These are phyloP conservation scores for Blastobotrys buckinghamii DNA, from an alignment of 1,139 yeast species.

Conservation along the genomic window DNA sequence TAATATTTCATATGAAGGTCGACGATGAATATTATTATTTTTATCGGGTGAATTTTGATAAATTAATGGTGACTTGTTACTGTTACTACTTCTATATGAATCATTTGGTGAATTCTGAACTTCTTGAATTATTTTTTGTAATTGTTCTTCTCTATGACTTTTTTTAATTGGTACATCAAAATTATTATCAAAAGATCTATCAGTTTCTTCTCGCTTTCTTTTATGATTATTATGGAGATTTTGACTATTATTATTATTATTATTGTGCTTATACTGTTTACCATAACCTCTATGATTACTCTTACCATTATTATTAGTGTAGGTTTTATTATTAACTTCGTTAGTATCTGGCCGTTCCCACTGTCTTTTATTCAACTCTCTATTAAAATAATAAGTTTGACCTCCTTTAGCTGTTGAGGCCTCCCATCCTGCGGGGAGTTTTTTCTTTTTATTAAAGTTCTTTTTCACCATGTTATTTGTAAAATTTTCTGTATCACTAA, in stretches of 20 bases:
- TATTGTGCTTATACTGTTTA: neutral
- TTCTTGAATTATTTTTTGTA: neutral
- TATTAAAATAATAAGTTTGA: slow-evolving; percentile 48
- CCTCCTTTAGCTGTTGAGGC: slow-evolving; percentile 31
- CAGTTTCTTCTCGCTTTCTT: too few species aligned
- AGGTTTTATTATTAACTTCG: neutral
- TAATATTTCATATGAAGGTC: too few species aligned
- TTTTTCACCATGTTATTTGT: neutral
- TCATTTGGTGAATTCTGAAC: neutral
- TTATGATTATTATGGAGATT: neutral
- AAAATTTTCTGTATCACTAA: neutral
- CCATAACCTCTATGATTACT: too few species aligned
- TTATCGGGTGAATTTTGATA: too few species aligned
- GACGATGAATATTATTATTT: neutral
- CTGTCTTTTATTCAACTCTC: slow-evolving; percentile 41
- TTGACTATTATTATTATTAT: neutral
- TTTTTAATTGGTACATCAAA: too few species aligned
- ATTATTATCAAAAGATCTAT: too few species aligned
- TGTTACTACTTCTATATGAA: neutral
- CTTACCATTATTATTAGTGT: neutral
- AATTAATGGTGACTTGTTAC: neutral
- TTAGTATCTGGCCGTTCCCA: slow-evolving; percentile 53
- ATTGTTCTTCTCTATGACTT: neutral
- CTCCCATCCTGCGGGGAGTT: slow-evolving; percentile 33
- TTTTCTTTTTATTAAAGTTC: neutral